phyloP scores from a whole-genome alignment of 345 rosid genomes.

The Noccaea bulbosa region DNA sequence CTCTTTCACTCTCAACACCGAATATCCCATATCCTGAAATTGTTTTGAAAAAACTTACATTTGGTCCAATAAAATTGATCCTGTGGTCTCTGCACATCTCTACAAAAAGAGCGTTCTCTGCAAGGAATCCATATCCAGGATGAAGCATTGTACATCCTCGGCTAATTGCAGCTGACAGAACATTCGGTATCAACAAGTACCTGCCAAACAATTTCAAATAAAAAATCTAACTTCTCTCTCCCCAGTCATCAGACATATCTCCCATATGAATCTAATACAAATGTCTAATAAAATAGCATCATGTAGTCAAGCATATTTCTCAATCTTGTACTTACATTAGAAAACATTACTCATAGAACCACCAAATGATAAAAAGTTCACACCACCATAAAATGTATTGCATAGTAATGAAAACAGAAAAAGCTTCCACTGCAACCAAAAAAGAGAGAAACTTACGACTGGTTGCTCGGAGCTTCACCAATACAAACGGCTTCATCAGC shows the following conservation, averaged over 20 bases:
- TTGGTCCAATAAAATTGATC: conserved; percentile 96
- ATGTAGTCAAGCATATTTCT: neutral
- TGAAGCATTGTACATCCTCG: conserved; percentile 93
- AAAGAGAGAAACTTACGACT: conserved; percentile 64
- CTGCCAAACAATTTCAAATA: conserved; percentile 45
- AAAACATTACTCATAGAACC: neutral
- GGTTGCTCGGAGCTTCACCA: conserved; percentile 98
- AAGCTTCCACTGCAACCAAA: neutral
- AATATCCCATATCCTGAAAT: neutral
- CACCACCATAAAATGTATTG: neutral
- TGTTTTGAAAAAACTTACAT: conserved; percentile 54
- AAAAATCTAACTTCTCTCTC: neutral
- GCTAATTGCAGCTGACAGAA: conserved; percentile 90
- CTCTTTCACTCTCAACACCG: neutral
- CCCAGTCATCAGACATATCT: neutral
- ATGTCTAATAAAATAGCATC: neutral
- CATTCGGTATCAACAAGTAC: conserved; percentile 86
- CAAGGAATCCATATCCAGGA: conserved; percentile 99
- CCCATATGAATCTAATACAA: conserved; percentile 4
- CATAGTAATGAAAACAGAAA: too few relatives aligned
- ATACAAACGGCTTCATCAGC: conserved; percentile 97
- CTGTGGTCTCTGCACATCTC: conserved; percentile 97
- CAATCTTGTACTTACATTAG: neutral
- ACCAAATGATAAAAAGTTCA: neutral
- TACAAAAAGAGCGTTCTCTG: conserved; percentile 94